Evolutionary conservation across 176 grass and related monocot species (phyloP).

Genomic region (Triticum turgidum): DNA sequence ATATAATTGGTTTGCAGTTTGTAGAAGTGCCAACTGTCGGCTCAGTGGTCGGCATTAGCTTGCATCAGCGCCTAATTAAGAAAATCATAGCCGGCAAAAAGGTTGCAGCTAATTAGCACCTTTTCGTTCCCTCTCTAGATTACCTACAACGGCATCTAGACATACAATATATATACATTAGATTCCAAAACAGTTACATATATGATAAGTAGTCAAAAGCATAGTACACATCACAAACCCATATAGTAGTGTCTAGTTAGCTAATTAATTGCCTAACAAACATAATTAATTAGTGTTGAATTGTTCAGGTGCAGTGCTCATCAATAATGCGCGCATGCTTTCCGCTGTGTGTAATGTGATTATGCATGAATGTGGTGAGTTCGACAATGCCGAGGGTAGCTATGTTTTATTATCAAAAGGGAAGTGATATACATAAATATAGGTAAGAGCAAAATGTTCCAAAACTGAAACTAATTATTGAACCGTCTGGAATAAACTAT

Average conservation of each 20-base stretch:
- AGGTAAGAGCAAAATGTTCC: background rate
- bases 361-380: background rate
- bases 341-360: background rate
- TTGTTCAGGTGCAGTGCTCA: slow-evolving; percentile 33
- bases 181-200: slow-evolving; percentile 34
- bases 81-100: slow-evolving; percentile 24
- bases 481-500: background rate
- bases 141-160: slow-evolving; percentile 11
- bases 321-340: slow-evolving; percentile 41
- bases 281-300: background rate
- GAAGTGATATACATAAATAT: background rate
- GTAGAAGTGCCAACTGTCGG: slow-evolving; percentile 6
- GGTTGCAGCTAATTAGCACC: background rate
- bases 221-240: slow-evolving; percentile 25
- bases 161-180: background rate
- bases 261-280: slow-evolving; percentile 31
- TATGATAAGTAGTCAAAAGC: background rate
- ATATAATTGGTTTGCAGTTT: slow-evolving; percentile 20
- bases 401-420: background rate
- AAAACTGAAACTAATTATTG: background rate
- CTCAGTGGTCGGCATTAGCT: slow-evolving; percentile 26
- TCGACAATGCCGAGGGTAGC: background rate
- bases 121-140: background rate
- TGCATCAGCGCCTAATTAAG: slow-evolving; percentile 17
- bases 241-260: slow-evolving; percentile 1